Evolutionary conservation across 2,329 filamentous ascomycete genomes (phyloP).

Genomic region (Fusarium camptoceras): DNA sequence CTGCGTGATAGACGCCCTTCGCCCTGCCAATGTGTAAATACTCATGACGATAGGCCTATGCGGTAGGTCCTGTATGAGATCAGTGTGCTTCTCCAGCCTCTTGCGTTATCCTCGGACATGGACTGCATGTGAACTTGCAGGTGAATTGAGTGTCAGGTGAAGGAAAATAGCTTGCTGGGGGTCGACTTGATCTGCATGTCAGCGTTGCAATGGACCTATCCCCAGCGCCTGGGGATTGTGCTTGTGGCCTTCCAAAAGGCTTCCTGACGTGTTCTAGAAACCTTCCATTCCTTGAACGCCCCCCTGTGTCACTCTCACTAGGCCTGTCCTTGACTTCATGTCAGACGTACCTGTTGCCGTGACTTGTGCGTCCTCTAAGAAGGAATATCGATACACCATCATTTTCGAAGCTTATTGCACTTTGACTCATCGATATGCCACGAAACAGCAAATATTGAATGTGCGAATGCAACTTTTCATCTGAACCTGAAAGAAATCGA

Average conservation of each 20-base stretch:
- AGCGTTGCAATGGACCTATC: neutral
- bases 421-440: neutral
- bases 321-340: neutral
- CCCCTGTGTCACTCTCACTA: constrained; percentile 1
- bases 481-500: neutral
- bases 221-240: neutral
- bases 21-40: constrained; percentile 13
- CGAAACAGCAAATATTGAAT: neutral
- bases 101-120: constrained; percentile 1
- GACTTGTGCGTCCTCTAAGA: constrained; percentile 10
- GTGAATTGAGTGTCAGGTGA: constrained; percentile 17
- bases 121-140: constrained; percentile 7
- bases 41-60: neutral
- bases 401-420: neutral
- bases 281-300: constrained; percentile 3
- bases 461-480: neutral
- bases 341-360: constrained; percentile 15
- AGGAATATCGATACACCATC: constrained; percentile 6
- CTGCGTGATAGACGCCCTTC: constrained; percentile 9
- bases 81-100: constrained; percentile 15
- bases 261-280: constrained; percentile 18
- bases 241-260: constrained; percentile 5
- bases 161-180: constrained; percentile 7
- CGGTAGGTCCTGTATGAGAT: neutral
- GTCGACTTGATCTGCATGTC: constrained; percentile 1